Base-by-base conservation (phyloP, 2,329 filamentous ascomycete species). In the Fonsecaea nubica region DNA sequence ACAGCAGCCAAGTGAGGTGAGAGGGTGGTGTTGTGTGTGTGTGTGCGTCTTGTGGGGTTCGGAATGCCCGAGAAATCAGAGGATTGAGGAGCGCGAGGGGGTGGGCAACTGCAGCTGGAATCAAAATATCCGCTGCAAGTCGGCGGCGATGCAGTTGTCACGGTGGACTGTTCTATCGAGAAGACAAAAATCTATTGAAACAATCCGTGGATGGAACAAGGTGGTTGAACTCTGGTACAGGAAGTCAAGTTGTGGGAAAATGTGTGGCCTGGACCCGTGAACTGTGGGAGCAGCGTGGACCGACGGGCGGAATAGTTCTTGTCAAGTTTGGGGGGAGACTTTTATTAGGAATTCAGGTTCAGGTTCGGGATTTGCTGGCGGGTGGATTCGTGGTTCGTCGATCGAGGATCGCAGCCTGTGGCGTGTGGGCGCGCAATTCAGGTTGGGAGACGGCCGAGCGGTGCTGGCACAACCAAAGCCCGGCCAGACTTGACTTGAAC, bases 41-140 rank as follows among this genome's bases (percentile, higher is more conserved):
- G 15, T 50, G 45, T 61, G 58, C 53, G 58, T 45, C 58, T 64
- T 53, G 62, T 67, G 58, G 66, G 62, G 67, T 66, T 53, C 54
- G 64, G 62, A 65, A 18, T 30, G 58, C 55, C 48, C 60, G 59
- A 57, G 54, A 56, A 56, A n/a, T 61, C 58, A 48, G 21, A 40
- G 48, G 48, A 54, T 62, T 38, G 60, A 66, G 42, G 58, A 53
- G 58, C 58, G 48, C 52, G 52, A 54, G 42, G 50, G 50, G 61
- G 53, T 21, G 53, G 65, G 45, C 53, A 56, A 38, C 60, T 21
- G 61, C 60, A 62, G 60, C 21, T 58, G 53, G 48, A 52, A 52
- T 42, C 50, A 57, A 35, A 42, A 40, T 48, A 21, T 40, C 35
- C 21, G 52, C 61, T 40, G 36, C 9, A 25, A 36, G 40, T 58